Base-by-base conservation (phyloP, 2,329 filamentous ascomycete genomes). In the Rhinocladiella similis region DNA sequence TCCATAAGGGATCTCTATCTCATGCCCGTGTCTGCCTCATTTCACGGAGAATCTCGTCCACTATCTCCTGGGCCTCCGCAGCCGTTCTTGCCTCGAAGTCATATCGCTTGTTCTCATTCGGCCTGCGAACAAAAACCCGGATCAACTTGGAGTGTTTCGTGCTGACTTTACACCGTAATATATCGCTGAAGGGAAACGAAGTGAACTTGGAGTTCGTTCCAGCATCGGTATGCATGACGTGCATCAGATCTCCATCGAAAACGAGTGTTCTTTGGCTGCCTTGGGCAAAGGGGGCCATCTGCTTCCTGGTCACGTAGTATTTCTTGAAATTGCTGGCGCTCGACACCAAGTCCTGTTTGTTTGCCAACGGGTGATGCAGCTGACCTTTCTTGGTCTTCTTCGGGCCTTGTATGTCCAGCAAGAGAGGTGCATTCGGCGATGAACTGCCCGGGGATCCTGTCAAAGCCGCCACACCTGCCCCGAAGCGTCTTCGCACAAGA, bases 161-260 rank as follows among this genome's bases (percentile, higher is more conserved):
- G 64, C 80, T 84, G 47, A 87, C 83, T 67, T 87, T 87, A 60
- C 82, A 84, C 1, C 83, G 83, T 0, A 87, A 79, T n/a, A 87
- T 81, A 51, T 80, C 80, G 53, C 76, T 80, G 70, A 86, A 86
- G 53, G 83, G 83, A 54, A 87, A 82, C 19, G 83, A 85, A 7
- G 82, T 84, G 5, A 80, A 81, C 66, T 84, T 84, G 22, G 73
- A 73, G 49, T 67, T 69, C 10, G 65, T 68, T n/a, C 79, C 80
- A 3, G 75, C 75, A 39, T 79, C 77, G 2, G 70, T 72, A 5
- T 84, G 83, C 74, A 87, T 81, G 60, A 87, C 83, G 67, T 86
- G 83, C 70, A 87, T 80, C 66, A 85, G 86, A 63, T 87, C 84
- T 50, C 82, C 83, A 62, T 86, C 84, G 49, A 87, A 81, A 6